Evolutionary conservation across 2,329 filamentous ascomycete species (phyloP).

Genomic region (Orbilia brochopaga): DNA sequence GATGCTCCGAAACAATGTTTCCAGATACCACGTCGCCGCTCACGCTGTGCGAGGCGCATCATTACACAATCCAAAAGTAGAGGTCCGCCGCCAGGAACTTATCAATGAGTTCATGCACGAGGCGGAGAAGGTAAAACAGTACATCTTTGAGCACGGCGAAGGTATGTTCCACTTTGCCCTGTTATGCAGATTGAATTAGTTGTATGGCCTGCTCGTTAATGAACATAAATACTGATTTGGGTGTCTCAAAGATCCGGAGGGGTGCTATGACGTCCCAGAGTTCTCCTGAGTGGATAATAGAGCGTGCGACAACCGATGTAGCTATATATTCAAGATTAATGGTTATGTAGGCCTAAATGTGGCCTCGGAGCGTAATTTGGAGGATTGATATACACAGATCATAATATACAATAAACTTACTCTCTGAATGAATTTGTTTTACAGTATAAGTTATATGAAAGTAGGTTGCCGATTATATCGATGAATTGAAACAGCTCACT

Average conservation of each 20-base stretch:
- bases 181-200: not conserved
- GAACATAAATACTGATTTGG: conserved; percentile 26
- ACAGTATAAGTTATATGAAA: too few species aligned
- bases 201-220: not conserved
- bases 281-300: conserved; percentile 55
- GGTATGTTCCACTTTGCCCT: conserved; percentile 58
- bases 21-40: conserved; percentile 67
- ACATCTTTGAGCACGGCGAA: conserved; percentile 64
- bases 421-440: too few species aligned
- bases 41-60: conserved; percentile 63
- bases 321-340: too few species aligned
- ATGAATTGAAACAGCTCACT: too few species aligned
- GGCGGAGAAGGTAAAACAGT: conserved; percentile 63
- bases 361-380: too few species aligned
- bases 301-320: too few species aligned
- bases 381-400: too few species aligned
- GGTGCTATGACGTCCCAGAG: conserved; percentile 62
- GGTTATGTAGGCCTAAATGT: too few species aligned
- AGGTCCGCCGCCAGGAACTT: conserved; percentile 60
- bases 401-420: too few species aligned
- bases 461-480: too few species aligned
- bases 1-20: conserved; percentile 69
- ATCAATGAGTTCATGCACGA: conserved; percentile 62
- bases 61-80: conserved; percentile 62
- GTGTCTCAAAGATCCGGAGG: conserved; percentile 61